Conservation (phyloP, 768 basidiomycete genomes). For the Rickenella mellea region DNA sequence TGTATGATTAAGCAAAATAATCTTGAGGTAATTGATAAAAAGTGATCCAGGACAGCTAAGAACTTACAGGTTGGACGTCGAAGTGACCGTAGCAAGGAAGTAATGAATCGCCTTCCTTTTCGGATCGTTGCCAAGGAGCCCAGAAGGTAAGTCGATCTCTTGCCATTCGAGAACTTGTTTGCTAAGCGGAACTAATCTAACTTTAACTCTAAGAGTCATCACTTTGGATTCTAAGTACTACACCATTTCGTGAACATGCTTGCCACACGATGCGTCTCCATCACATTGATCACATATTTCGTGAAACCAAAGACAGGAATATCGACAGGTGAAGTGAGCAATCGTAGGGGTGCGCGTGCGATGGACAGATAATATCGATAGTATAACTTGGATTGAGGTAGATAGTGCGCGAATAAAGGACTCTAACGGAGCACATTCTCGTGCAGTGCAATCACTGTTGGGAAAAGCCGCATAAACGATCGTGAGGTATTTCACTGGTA, state of each 20-base stretch:
- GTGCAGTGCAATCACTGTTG: no score
- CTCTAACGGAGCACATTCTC: no score
- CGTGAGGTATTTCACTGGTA: no score
- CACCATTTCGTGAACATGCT: slow-evolving; percentile 80
- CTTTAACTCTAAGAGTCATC: slow-evolving; percentile 67
- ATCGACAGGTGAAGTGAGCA: no score
- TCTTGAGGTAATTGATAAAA: no score
- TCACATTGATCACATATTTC: slow-evolving; percentile 36
- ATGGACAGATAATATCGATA: no score
- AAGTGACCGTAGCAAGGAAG: slow-evolving; percentile 94
- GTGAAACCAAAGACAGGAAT: background rate
- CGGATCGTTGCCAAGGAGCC: slow-evolving; percentile 76
- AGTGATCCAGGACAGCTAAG: background rate
- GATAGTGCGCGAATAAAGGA: no score
- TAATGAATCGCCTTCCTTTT: slow-evolving; percentile 89
- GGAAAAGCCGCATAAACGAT: no score
- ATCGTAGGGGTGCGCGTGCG: no score
- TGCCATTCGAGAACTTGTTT: slow-evolving; percentile 65
- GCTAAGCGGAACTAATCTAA: slow-evolving; percentile 67
- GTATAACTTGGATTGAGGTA: no score
- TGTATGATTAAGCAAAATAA: no score
- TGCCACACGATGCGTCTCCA: slow-evolving; percentile 61
- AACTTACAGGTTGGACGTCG: slow-evolving; percentile 82
- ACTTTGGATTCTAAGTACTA: slow-evolving; percentile 72
- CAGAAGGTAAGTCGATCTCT: slow-evolving; percentile 68